A percentile compares a stretch with the other conserved stretches of the same genome.
Conservation (phyloP, 2,329 filamentous ascomycete species). For the Fusarium odoratissimum region DNA sequence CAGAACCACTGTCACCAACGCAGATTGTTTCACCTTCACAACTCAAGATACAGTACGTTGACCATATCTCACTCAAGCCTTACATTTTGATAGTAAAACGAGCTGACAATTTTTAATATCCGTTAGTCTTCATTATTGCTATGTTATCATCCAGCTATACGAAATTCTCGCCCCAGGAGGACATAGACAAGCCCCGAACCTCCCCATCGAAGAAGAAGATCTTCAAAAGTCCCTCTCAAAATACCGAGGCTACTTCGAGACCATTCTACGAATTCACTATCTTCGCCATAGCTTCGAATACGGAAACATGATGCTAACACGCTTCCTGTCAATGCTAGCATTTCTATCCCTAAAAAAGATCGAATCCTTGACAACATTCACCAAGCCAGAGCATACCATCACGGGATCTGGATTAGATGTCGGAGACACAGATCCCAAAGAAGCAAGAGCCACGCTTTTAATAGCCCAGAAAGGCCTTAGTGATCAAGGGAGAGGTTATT, state of each 20-base stretch:
- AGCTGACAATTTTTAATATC: rapidly evolving
- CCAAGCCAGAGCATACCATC: rapidly evolving
- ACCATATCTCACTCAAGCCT: rapidly evolving
- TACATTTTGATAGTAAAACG: not conserved
- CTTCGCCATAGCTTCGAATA: conserved; percentile 17
- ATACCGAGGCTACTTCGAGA: conserved; percentile 14
- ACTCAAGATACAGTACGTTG: conserved; percentile 9
- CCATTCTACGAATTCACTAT: conserved; percentile 20
- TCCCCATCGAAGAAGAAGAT: not conserved
- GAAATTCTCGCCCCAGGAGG: not conserved
- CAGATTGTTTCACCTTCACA: conserved; percentile 15
- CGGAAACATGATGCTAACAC: conserved; percentile 13
- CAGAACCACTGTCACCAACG: not conserved
- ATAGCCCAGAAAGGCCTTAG: conserved; percentile 8
- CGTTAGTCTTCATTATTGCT: not conserved
- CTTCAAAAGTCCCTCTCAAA: not conserved
- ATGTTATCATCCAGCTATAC: not conserved
- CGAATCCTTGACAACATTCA: not conserved
- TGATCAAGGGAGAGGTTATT: conserved; percentile 6
- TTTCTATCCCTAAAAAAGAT: not conserved
- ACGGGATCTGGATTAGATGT: not conserved
- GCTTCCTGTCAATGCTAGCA: conserved; percentile 9
- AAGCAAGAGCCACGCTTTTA: not conserved
- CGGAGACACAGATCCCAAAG: not conserved
- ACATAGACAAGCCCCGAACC: not conserved